Evolutionary conservation across 2,329 filamentous ascomycete species (phyloP), one percentile per base, ranked within the genome.

Genomic region (Emergomyces pasteurianus): DNA sequence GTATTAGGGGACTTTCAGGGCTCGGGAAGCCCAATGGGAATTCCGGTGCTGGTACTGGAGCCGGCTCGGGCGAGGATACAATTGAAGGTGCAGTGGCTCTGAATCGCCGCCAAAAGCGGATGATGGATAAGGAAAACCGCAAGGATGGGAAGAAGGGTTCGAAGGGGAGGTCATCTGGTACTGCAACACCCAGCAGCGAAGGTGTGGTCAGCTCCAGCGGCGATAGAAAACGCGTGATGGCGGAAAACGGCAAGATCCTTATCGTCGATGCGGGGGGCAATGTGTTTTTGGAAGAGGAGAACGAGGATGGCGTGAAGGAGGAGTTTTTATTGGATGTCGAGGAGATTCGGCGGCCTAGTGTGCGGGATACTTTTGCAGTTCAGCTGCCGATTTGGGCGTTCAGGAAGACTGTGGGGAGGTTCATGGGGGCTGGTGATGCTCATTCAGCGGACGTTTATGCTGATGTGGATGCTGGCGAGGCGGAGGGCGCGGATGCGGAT

Each of bases 211-310:
- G 85, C 12, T 84, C 89, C 1, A 83, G 86, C 43, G 91, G 92
- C 23, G 81, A 87, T 40, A 90, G 90, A 77, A 95, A 92, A 81
- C 83, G 90, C 42, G 90, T 97, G 18, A 84, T 92, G 31, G 92
- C 92, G 2, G 88, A 96, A 79, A 99, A 99, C 69, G 94, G 94
- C 66, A 99, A 97, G 79, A 81, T 95, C 0, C 79, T 99, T 43
- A 87, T 99, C 60, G 94, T 99, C 3, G 92, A 99, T 75, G 90
- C 89, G 0, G 79, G 87, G 10, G 94, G 94, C 34, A 91, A 96
- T 68, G 94, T 99, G 14, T 99, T 90, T 71, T 80, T 99, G n/a
- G 92, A 97, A 75, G 89, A 95, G 71, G 83, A 90, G 68, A 90
- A 90, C 58, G 91, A 92, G 66, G 90, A 96, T 28, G 94, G 94